Evolutionary conservation across 1,284 basidiomycete species (phyloP).

Genomic region (Chalciporus sp.): DNA sequence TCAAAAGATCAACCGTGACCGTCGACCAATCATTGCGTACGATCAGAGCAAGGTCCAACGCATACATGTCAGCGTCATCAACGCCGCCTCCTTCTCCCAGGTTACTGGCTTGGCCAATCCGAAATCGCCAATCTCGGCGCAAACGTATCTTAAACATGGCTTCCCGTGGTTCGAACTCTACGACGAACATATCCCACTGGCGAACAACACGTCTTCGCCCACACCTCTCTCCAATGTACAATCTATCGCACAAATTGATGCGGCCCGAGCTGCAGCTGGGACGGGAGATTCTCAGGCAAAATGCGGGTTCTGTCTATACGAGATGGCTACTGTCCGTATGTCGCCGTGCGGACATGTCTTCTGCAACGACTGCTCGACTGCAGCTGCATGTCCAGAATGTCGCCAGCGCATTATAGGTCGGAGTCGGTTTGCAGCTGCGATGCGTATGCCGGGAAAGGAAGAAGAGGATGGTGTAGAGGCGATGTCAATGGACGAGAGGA

Average conservation of each 20-base stretch:
- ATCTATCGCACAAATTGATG: neutral
- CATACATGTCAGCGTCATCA: conserved; percentile 1
- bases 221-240: neutral
- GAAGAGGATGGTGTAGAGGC: neutral
- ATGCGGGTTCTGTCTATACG: neutral
- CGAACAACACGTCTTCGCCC: neutral
- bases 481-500: conserved; percentile 1
- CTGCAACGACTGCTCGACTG: neutral
- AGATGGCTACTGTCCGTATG: conserved; percentile 1
- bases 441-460: neutral
- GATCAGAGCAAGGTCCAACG: neutral
- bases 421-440: neutral
- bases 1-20: neutral
- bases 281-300: neutral
- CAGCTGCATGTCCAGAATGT: neutral
- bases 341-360: neutral
- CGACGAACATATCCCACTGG: too few species aligned
- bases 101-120: neutral
- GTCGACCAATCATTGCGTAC: neutral
- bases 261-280: neutral
- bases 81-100: neutral
- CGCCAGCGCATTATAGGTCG: neutral
- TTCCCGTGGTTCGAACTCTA: neutral
- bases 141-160: neutral
- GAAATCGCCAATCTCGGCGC: neutral